Evolutionary conservation across 345 rosid species (phyloP).

Genomic region (Pseudoturritis turrita): DNA sequence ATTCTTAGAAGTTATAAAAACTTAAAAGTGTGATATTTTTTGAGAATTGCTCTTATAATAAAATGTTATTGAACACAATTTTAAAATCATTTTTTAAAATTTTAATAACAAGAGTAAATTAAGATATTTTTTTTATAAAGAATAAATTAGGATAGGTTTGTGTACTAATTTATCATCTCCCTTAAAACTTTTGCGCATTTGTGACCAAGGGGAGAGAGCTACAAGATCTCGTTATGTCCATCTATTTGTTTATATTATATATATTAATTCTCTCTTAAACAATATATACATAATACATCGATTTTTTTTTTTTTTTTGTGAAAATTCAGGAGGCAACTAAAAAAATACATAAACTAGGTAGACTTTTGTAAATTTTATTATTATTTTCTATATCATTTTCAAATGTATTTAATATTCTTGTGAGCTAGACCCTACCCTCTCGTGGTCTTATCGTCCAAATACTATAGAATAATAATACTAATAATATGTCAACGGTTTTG

Average conservation of each 20-base stretch:
- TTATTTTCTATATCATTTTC: conserved; percentile 2
- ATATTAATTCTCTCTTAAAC: neutral
- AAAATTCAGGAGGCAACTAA: neutral
- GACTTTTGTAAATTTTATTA: conserved; percentile 3
- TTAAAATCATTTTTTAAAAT: too few relatives aligned
- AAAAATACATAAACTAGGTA: conserved; percentile 13
- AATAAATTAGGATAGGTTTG: too few relatives aligned
- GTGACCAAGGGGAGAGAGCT: neutral
- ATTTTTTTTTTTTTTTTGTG: neutral
- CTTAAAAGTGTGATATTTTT: too few relatives aligned
- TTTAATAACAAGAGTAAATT: too few relatives aligned
- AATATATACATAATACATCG: neutral
- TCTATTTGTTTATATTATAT: too few relatives aligned
- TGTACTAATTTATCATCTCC: too few relatives aligned
- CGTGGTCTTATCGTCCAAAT: conserved; percentile 14
- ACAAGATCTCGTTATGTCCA: too few relatives aligned
- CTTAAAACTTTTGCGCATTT: too few relatives aligned
- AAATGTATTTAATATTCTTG: conserved; percentile 7
- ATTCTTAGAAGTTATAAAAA: too few relatives aligned
- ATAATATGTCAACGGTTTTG: conserved; percentile 33
- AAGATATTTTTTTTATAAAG: too few relatives aligned
- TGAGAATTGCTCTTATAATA: too few relatives aligned
- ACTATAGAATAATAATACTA: neutral
- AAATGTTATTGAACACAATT: too few relatives aligned
- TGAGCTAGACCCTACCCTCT: conserved; percentile 28